A percentile compares a stretch with the other conserved stretches of the same genome.
Evolutionary conservation across 768 basidiomycete genomes (phyloP).

Genomic region (Amanita phalloides): DNA sequence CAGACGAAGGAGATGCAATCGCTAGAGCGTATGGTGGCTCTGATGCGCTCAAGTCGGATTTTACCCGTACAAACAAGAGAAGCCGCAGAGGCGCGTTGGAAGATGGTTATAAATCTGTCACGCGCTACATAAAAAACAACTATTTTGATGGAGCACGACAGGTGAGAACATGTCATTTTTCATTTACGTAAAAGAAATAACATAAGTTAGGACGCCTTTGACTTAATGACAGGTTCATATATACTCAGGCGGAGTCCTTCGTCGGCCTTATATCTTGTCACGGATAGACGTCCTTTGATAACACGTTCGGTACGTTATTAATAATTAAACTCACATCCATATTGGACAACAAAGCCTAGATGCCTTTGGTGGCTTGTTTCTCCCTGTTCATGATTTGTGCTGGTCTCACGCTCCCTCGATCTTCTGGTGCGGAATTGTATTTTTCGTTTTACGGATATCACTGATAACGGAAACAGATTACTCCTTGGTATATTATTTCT

Average conservation of each 20-base stretch:
- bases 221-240: slow-evolving; percentile 89
- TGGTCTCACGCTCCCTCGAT: slow-evolving; percentile 75
- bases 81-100: slow-evolving; percentile 71
- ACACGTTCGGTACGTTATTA: slow-evolving; percentile 62
- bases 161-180: slow-evolving; percentile 25
- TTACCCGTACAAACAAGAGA: slow-evolving; percentile 87
- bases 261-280: slow-evolving; percentile 58
- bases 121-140: slow-evolving; percentile 92
- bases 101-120: slow-evolving; percentile 76
- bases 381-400: slow-evolving; percentile 84
- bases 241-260: slow-evolving; percentile 68
- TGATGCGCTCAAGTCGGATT: slow-evolving; percentile 93
- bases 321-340: neutral
- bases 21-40: slow-evolving; percentile 90
- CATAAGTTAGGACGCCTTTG: slow-evolving; percentile 74
- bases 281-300: slow-evolving; percentile 72
- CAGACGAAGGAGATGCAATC: slow-evolving; percentile 90
- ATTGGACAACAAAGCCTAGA: slow-evolving; percentile 32
- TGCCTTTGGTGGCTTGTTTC: slow-evolving; percentile 74
- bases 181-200: neutral
- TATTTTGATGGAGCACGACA: slow-evolving; percentile 93
- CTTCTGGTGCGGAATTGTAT: slow-evolving; percentile 52
- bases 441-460: neutral
- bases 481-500: slow-evolving; percentile 75
- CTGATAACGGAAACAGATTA: slow-evolving; percentile 43